A percentile compares a stretch with the other conserved stretches of the same genome.
phyloP scores from a whole-genome alignment of 495 filamentous ascomycete genomes.

The Tuber aestivum region DNA sequence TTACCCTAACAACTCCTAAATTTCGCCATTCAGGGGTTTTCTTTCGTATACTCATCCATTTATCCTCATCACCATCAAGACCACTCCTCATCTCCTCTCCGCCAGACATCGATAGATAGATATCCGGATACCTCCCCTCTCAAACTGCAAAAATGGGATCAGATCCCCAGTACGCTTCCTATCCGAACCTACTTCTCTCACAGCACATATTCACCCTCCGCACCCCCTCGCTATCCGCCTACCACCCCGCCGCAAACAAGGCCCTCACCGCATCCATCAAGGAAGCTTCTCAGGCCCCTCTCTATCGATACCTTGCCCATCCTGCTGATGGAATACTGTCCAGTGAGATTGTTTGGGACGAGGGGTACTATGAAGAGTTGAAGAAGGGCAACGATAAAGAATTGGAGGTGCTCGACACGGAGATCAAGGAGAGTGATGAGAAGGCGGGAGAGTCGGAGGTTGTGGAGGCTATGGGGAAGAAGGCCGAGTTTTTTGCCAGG shows the following conservation, averaged over 20 bases:
- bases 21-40: not conserved
- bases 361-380: slow-evolving; percentile 75
- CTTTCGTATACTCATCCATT: slow-evolving; percentile 6
- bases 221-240: slow-evolving; percentile 70
- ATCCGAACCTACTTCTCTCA: slow-evolving; percentile 81
- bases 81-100: slow-evolving; percentile 13
- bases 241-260: slow-evolving; percentile 65
- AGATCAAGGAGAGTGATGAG: slow-evolving; percentile 89
- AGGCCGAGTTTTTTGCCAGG: slow-evolving; percentile 89
- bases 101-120: not conserved
- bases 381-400: slow-evolving; percentile 84
- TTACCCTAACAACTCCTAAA: not conserved
- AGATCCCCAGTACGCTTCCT: slow-evolving; percentile 94
- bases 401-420: slow-evolving; percentile 85
- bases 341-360: slow-evolving; percentile 66
- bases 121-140: slow-evolving; percentile 1
- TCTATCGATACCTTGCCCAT: slow-evolving; percentile 92
- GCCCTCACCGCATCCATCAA: slow-evolving; percentile 85
- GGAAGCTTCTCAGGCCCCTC: slow-evolving; percentile 92
- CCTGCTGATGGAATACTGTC: slow-evolving; percentile 78
- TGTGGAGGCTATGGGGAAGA: slow-evolving; percentile 82
- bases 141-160: slow-evolving; percentile 67
- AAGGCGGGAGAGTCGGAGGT: slow-evolving; percentile 95
- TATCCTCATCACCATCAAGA: slow-evolving; percentile 21
- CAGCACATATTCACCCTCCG: slow-evolving; percentile 97